These are phyloP conservation scores for Neurospora tetrasperma DNA, from an alignment of 495 filamentous ascomycete genomes.

Conservation along the genomic window DNA sequence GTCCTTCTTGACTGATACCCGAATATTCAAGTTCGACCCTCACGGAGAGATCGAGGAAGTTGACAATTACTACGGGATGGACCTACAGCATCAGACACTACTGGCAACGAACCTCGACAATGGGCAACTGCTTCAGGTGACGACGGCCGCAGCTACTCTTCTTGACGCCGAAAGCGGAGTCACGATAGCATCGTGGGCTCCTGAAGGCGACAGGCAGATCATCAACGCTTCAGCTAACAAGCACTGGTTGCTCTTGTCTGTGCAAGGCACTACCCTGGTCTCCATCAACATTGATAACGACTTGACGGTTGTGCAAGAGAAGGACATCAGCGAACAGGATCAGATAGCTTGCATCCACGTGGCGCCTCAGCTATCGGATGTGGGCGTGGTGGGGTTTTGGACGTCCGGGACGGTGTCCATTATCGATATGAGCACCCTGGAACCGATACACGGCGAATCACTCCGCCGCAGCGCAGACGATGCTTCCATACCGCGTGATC, in stretches of 20 bases:
- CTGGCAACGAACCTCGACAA: slow-evolving; percentile 52
- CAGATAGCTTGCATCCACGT: slow-evolving; percentile 77
- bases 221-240: slow-evolving; percentile 70
- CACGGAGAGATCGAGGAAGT: slow-evolving; percentile 81
- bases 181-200: slow-evolving; percentile 56
- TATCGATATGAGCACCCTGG: slow-evolving; percentile 51
- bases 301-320: slow-evolving; percentile 44
- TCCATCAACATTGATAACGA: slow-evolving; percentile 53
- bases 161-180: slow-evolving; percentile 61
- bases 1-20: slow-evolving; percentile 74
- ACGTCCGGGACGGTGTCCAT: slow-evolving; percentile 63
- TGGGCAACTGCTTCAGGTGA: slow-evolving; percentile 68
- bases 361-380: slow-evolving; percentile 27
- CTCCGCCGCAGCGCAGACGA: slow-evolving; percentile 49
- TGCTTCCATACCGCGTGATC: slow-evolving; percentile 69
- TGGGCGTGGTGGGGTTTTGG: slow-evolving; percentile 80
- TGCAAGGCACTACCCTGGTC: slow-evolving; percentile 57
- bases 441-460: slow-evolving; percentile 35
- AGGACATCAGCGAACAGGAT: slow-evolving; percentile 49
- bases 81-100: slow-evolving; percentile 62
- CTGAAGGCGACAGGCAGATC: slow-evolving; percentile 48
- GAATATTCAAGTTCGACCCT: slow-evolving; percentile 66
- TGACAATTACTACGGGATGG: slow-evolving; percentile 58
- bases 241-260: slow-evolving; percentile 55
- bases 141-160: slow-evolving; percentile 48